Base-by-base conservation (phyloP, 1,284 basidiomycete species). In the Porogramme epimiltina region DNA sequence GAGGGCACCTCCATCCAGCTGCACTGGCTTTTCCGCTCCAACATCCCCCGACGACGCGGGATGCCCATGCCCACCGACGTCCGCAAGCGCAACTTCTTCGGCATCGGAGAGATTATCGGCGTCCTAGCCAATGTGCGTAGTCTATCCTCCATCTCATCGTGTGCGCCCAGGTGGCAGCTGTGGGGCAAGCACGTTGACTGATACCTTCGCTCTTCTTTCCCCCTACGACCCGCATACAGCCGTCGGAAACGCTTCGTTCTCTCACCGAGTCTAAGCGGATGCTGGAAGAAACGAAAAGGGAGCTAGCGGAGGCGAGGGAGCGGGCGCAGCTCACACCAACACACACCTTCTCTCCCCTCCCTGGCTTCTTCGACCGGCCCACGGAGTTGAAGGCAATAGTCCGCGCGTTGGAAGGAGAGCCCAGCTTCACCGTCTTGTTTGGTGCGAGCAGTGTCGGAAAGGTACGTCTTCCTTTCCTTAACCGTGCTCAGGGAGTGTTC, bases 371-470 rank as follows among this genome's bases (percentile, higher is more conserved):
- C 59, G 75, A 82, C 47, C 79, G 91, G 2, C 81, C 78, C 36
- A 76, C 79, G 19, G 91, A 93, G 67, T 70, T 83, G 43, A 75
- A 75, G 50, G 80, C 81, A 9, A 71, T 93, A 34, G 81, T 85
- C 59, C 78, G 82, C 47, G 76, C 78, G 2, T 66, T 92, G 20
- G 81, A 83, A 42, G 85, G 85, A 11, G 81, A 89, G 37, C 87
- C 89, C 5, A 81, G 84, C 1, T 92, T 93, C 64, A 92, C 89
- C 0, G 77, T 93, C 4, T 70, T 93, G 2, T 91, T 89, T 57
- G 90, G 90, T 6, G 86, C 89, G n/a, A 87, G 85, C 59, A 85
- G 83, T 15, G 82, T 88, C 2, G 91, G 90, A 52, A 93, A 93
- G 81, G 86, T 82, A 41, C 20, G 54, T 20, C 15, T 22, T 18